Conservation (phyloP, 1,139 yeast genomes). For the Ashbya aceris region DNA sequence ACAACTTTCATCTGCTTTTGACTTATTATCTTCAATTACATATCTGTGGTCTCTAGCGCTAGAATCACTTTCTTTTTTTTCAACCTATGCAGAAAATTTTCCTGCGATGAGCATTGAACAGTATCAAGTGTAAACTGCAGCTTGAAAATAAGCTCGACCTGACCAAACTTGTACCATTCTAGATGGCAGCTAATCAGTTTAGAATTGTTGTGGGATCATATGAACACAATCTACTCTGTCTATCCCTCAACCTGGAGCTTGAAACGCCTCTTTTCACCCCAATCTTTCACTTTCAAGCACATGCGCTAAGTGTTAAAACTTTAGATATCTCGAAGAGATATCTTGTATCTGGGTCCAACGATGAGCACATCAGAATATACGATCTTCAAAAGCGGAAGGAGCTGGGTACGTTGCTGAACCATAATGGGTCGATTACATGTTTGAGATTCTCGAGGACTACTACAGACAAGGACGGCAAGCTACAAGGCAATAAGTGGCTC, state of each 20-base stretch:
- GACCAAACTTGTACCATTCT: neutral
- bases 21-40: neutral
- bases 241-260: slow-evolving; percentile 51
- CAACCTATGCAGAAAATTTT: neutral
- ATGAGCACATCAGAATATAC: slow-evolving; percentile 89
- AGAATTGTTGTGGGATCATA: slow-evolving; percentile 90
- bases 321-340: slow-evolving; percentile 78
- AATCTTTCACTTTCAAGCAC: slow-evolving; percentile 92
- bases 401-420: slow-evolving; percentile 81
- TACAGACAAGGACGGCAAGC: slow-evolving; percentile 13
- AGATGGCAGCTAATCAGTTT: slow-evolving; percentile 35
- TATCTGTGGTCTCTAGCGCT: neutral
- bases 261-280: slow-evolving; percentile 70
- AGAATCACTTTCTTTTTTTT: neutral
- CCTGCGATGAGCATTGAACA: neutral
- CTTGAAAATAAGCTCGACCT: neutral
- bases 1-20: neutral
- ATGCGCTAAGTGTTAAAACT: slow-evolving; percentile 75
- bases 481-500: slow-evolving; percentile 61
- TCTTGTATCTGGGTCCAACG: slow-evolving; percentile 90
- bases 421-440: slow-evolving; percentile 79
- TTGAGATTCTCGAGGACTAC: slow-evolving; percentile 56
- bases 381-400: slow-evolving; percentile 92
- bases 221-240: slow-evolving; percentile 83
- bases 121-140: neutral